Conservation (phyloP, 2,329 filamentous ascomycete genomes). For the Nakataea oryzae region DNA sequence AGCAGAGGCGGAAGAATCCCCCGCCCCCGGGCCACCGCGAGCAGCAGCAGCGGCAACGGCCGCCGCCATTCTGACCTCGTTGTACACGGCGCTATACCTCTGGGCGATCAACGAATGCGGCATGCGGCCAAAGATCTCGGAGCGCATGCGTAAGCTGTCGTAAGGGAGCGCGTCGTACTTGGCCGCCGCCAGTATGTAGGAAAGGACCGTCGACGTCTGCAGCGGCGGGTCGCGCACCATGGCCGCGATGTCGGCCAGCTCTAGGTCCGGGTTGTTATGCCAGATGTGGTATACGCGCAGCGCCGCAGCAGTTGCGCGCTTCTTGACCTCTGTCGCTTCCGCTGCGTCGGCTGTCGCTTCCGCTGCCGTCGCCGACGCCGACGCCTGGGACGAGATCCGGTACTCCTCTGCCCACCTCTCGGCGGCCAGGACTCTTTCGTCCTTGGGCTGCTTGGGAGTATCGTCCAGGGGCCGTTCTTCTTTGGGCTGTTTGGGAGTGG, state of each 20-base stretch:
- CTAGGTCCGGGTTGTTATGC: conserved; percentile 40
- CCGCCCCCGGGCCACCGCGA: no score
- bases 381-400: conserved; percentile 13
- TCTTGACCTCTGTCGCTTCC: not conserved
- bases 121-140: conserved; percentile 27
- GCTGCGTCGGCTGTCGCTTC: conserved; percentile 4
- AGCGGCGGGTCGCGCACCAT: conserved; percentile 53
- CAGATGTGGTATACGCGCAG: conserved; percentile 56
- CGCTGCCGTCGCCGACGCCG: not conserved
- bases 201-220: conserved; percentile 40
- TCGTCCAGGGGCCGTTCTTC: conserved; percentile 8
- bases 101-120: not conserved
- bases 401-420: conserved; percentile 27
- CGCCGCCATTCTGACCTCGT: not conserved
- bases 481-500: conserved; percentile 2
- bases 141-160: conserved; percentile 30
- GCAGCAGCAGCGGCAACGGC: no score
- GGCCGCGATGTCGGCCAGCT: conserved; percentile 36
- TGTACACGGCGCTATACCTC: not conserved
- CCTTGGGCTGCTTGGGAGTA: conserved; percentile 15
- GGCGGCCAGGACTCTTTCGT: conserved; percentile 32
- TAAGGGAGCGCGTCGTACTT: conserved; percentile 38
- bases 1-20: not conserved
- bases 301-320: conserved; percentile 16
- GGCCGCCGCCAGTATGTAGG: conserved; percentile 49